phyloP scores from a whole-genome alignment of 257 asterid genomes.

The Primulina huaijiensis region DNA sequence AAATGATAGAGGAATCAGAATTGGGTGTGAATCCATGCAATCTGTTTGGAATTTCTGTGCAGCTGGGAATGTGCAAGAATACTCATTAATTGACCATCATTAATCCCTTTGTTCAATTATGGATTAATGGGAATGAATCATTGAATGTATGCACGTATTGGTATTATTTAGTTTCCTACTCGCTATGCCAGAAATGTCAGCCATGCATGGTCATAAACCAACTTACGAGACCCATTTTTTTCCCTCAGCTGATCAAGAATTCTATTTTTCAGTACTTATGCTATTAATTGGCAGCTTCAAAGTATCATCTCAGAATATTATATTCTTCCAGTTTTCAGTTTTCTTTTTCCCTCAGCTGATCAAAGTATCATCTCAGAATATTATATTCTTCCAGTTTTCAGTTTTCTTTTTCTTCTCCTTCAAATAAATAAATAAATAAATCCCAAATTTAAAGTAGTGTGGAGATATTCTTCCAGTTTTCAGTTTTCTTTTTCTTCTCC shows the following conservation, averaged over 20 bases:
- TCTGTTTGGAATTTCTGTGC: slow-evolving; percentile 30
- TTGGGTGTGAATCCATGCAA: slow-evolving; percentile 28
- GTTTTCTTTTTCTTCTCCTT: no score
- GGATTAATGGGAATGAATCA: neutral
- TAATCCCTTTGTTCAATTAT: neutral
- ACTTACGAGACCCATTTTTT: neutral
- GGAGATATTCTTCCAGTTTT: neutral
- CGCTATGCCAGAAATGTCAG: neutral
- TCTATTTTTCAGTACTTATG: no score
- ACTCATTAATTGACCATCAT: slow-evolving; percentile 21
- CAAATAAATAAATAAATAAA: no score
- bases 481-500: neutral
- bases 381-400: no score
- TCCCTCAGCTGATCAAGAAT: no score
- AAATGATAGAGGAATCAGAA: slow-evolving; percentile 20
- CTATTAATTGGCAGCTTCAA: no score
- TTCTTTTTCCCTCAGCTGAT: no score
- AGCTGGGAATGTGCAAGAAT: slow-evolving; percentile 24
- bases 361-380: no score
- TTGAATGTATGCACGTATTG: slow-evolving; percentile 9
- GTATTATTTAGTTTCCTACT: slow-evolving; percentile 5
- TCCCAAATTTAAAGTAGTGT: no score
- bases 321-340: neutral
- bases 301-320: no score
- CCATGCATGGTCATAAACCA: neutral